Evolutionary conservation across 768 basidiomycete species (phyloP).

Genomic region (Sarcomyxa edulis): DNA sequence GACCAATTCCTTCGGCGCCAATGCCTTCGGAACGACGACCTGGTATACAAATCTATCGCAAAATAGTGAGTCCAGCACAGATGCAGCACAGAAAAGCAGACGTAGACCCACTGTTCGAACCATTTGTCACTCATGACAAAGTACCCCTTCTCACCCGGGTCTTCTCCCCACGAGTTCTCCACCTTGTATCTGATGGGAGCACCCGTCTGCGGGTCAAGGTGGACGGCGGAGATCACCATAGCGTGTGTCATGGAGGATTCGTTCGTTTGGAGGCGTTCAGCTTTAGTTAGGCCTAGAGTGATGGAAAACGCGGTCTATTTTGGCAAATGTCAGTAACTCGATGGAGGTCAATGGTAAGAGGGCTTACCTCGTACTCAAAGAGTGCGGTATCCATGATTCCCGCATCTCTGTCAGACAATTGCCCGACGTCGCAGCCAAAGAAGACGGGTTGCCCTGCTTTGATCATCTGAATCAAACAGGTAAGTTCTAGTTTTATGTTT

Average conservation of each 20-base stretch:
- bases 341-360: slow-evolving; percentile 1
- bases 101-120: slow-evolving; percentile 75
- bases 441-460: slow-evolving; percentile 88
- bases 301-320: slow-evolving; percentile 78
- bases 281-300: slow-evolving; percentile 75
- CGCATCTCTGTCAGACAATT: slow-evolving; percentile 61
- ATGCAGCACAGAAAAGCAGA: slow-evolving; percentile 1
- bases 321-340: background rate
- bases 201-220: slow-evolving; percentile 65
- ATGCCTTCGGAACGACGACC: slow-evolving; percentile 77
- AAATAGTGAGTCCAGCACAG: slow-evolving; percentile 1
- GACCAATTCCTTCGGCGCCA: slow-evolving; percentile 78
- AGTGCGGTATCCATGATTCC: slow-evolving; percentile 88
- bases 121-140: slow-evolving; percentile 90
- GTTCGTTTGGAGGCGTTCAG: slow-evolving; percentile 72
- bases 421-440: slow-evolving; percentile 95
- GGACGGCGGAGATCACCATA: slow-evolving; percentile 92
- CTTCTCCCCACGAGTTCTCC: slow-evolving; percentile 92
- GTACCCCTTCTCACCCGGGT: slow-evolving; percentile 76
- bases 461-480: slow-evolving; percentile 42
- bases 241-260: slow-evolving; percentile 95
- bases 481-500: background rate
- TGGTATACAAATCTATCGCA: slow-evolving; percentile 79
- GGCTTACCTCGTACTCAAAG: slow-evolving; percentile 76
- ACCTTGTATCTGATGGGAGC: slow-evolving; percentile 90